phyloP scores from a whole-genome alignment of 2,329 filamentous ascomycete species.

The Fusarium torreyae region DNA sequence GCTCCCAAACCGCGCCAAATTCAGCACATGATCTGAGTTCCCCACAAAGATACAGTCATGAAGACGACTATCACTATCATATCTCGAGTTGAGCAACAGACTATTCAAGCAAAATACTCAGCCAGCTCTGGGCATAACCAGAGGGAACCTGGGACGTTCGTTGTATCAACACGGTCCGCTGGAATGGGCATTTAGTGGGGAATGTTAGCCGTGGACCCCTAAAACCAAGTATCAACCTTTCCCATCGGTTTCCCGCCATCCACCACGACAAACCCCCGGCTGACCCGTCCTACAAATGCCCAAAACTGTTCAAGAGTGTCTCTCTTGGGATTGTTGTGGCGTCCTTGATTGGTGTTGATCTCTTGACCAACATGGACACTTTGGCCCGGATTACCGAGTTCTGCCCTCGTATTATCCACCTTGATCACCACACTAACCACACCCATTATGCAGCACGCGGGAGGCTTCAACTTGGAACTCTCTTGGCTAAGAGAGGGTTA shows the following conservation, averaged over 20 bases:
- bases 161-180: slow-evolving; percentile 4
- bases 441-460: slow-evolving; percentile 30
- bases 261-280: slow-evolving; percentile 22
- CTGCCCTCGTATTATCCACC: slow-evolving; percentile 40
- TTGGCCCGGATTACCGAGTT: slow-evolving; percentile 27
- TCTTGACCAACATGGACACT: slow-evolving; percentile 13
- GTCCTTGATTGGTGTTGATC: slow-evolving; percentile 36
- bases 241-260: slow-evolving; percentile 2
- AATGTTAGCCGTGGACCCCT: slow-evolving; percentile 34
- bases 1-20: slow-evolving; percentile 15
- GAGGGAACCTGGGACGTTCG: too few relatives aligned
- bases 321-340: slow-evolving; percentile 21
- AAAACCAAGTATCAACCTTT: slow-evolving; percentile 25
- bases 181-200: slow-evolving; percentile 28
- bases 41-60: slow-evolving; percentile 32
- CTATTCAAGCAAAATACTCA: neutral
- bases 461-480: slow-evolving; percentile 34
- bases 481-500: slow-evolving; percentile 28
- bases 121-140: neutral
- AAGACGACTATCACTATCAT: slow-evolving; percentile 18
- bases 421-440: slow-evolving; percentile 39
- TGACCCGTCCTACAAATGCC: slow-evolving; percentile 22
- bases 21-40: slow-evolving; percentile 37
- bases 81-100: slow-evolving; percentile 1
- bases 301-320: slow-evolving; percentile 11